phyloP scores from a whole-genome alignment of 2,329 filamentous ascomycete species.

The Penicillium sp. region DNA sequence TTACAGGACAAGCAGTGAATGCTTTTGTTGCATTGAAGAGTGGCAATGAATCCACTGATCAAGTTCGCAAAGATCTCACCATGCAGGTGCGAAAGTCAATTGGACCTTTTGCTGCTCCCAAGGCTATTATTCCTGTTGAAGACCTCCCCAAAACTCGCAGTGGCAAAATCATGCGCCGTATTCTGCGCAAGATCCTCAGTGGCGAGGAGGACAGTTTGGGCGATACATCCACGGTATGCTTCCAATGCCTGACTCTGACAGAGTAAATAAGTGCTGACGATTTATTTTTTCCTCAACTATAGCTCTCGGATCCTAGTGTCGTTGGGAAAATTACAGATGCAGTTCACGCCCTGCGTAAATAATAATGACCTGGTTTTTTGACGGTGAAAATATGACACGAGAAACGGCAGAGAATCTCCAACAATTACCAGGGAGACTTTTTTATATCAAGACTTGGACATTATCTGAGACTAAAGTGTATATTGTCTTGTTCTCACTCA shows the following conservation, averaged over 20 bases:
- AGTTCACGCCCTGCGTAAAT: slow-evolving; percentile 57
- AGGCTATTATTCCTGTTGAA: slow-evolving; percentile 83
- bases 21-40: slow-evolving; percentile 94
- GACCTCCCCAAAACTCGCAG: slow-evolving; percentile 96
- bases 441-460: background rate
- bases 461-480: background rate
- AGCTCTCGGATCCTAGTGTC: slow-evolving; percentile 85
- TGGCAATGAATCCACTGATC: slow-evolving; percentile 68
- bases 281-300: slow-evolving; percentile 1
- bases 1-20: slow-evolving; percentile 95
- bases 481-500: background rate
- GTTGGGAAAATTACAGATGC: slow-evolving; percentile 84
- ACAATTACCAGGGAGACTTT: background rate
- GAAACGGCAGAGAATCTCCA: background rate
- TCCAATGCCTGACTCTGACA: slow-evolving; percentile 9
- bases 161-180: slow-evolving; percentile 98
- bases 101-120: slow-evolving; percentile 93
- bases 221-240: slow-evolving; percentile 80
- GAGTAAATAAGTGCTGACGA: slow-evolving; percentile 12
- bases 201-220: slow-evolving; percentile 96
- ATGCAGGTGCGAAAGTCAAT: slow-evolving; percentile 96
- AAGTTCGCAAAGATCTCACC: slow-evolving; percentile 87
- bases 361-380: background rate
- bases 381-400: background rate
- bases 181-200: slow-evolving; percentile 93